Base-by-base conservation (phyloP, 106 monocot genomes). In the Allium fistulosum region DNA sequence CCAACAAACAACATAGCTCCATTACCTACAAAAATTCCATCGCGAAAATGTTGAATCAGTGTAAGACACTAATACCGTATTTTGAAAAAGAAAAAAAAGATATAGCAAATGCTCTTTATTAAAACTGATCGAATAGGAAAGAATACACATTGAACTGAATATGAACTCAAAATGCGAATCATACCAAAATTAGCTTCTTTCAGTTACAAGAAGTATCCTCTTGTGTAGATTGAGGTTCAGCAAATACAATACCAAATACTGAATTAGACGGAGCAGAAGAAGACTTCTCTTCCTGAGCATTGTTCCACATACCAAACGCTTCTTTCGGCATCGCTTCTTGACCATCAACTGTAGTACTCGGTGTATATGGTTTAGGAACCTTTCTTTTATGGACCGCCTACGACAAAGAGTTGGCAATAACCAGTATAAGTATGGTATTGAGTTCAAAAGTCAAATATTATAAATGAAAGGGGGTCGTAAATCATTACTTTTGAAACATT, bases 291-390 rank as follows among this genome's bases (percentile, higher is more conserved):
- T 88, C 76, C 61, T 80, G 71, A 62, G 48, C 55, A 59, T 22
- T 5, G 37, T 37, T 67, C 79, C 78, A 72, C 62, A 72, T 48
- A 63, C 77, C 73, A 80, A 52, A 82, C 46, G 62, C 72, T 53
- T 88, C 83, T 67, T 79, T 83, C 12, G 83, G 88, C 70, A 81
- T 63, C 12, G 74, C 79, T 64, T 80, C 79, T 13, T 75, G 16
- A n/a, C 52, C 46, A 45, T 48, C 64, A 58, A 49, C 12, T 51
- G 51, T 72, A 57, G 59, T 68, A 72, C 16, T 49, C 7, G 94
- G 90, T 26, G 76, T 66, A 80, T 90, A 94, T 52, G 94, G 90
- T 74, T 79, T 90, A 8, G 79, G 80, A 67, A 90, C 80, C 51
- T 84, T 87, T 69, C 77, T 82, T 80, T 66, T 94, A 50, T 77